Conservation (phyloP, 73 alveolate genomes). For the Tetrahymena borealis region DNA sequence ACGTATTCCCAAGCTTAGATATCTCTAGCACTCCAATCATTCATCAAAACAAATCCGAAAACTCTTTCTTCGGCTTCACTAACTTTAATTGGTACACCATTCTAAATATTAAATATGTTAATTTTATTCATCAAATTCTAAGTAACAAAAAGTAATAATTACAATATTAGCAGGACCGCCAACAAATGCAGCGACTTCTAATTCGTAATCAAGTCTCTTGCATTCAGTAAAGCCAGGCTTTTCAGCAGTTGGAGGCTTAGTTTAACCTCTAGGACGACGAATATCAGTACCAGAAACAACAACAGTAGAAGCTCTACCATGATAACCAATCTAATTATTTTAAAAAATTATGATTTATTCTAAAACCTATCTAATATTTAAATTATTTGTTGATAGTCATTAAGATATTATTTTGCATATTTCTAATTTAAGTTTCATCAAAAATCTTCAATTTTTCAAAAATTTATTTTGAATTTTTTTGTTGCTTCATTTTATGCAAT, state of each 20-base stretch:
- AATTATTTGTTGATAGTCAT: no score
- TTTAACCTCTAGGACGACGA: constrained; percentile 77
- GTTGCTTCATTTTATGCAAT: background rate
- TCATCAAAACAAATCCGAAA: constrained; percentile 78
- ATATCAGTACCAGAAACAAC: constrained; percentile 63
- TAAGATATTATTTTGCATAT: no score
- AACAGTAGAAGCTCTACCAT: constrained; percentile 91
- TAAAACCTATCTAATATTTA: no score
- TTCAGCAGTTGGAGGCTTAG: constrained; percentile 63
- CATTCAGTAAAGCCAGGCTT: constrained; percentile 77
- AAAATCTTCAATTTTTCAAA: no score
- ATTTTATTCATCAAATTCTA: background rate
- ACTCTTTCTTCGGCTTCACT: constrained; percentile 63
- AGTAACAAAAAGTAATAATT: background rate
- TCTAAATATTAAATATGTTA: background rate
- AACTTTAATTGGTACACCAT: constrained; percentile 59
- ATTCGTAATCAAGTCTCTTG: constrained; percentile 87
- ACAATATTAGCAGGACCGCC: constrained; percentile 65
- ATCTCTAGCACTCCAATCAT: constrained; percentile 98
- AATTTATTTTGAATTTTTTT: no score
- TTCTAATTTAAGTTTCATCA: no score
- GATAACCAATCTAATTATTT: constrained; percentile 68
- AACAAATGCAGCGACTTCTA: constrained; percentile 85
- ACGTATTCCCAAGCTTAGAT: constrained; percentile 84
- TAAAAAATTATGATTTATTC: background rate